These are phyloP conservation scores for Rhizopus microsporus DNA, from an alignment of 371 early-diverging fungal species.

Conservation along the genomic window DNA sequence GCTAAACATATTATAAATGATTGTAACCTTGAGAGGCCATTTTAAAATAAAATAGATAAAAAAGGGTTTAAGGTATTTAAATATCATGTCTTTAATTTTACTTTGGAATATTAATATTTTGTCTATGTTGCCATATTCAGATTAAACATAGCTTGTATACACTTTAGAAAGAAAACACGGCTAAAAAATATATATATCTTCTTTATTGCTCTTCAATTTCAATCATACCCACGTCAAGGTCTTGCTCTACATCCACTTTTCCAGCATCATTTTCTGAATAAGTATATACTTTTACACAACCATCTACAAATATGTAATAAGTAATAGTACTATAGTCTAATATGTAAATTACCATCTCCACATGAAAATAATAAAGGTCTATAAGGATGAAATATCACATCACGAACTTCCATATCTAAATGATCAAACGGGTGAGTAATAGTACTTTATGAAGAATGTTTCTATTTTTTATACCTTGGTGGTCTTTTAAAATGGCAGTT, in stretches of 20 bases:
- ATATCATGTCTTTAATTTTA: conserved; percentile 1
- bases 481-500: conserved; percentile 73
- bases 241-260: conserved; percentile 12
- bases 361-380: conserved; percentile 77
- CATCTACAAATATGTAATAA: conserved; percentile 22
- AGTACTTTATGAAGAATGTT: conserved; percentile 1
- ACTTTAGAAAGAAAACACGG: too few species aligned
- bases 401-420: conserved; percentile 83
- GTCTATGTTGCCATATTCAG: conserved; percentile 3
- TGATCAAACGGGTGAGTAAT: neutral
- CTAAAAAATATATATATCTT: too few species aligned
- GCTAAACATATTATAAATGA: neutral
- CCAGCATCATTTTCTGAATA: conserved; percentile 12
- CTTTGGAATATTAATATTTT: neutral
- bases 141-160: neutral
- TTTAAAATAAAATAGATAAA: neutral
- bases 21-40: conserved; percentile 6
- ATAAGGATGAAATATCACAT: conserved; percentile 88
- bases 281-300: conserved; percentile 43
- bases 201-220: neutral
- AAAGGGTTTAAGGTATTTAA: neutral
- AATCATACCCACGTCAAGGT: conserved; percentile 20
- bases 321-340: neutral
- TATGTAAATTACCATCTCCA: conserved; percentile 69
- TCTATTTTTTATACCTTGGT: conserved; percentile 59